Percentiles rank a stretch among this genome's conserved stretches.
Conservation (phyloP, 75 land plant species). For the Larix kaempferi region DNA sequence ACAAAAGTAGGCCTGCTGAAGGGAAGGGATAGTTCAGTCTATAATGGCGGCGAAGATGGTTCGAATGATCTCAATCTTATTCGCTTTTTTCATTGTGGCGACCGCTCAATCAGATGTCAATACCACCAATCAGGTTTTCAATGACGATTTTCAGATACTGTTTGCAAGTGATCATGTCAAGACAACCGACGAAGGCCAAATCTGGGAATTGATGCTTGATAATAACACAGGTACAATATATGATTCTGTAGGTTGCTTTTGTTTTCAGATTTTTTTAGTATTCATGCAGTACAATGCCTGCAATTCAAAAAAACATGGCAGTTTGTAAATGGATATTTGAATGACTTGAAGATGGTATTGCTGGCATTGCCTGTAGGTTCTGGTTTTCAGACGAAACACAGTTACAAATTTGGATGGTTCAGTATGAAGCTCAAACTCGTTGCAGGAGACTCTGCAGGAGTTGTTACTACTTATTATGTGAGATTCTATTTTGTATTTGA, state of each 20-base stretch:
- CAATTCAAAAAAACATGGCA: too few relatives aligned
- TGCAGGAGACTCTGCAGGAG: slow-evolving; percentile 80
- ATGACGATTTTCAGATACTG: slow-evolving; percentile 45
- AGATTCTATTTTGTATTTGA: background rate
- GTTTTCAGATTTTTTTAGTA: too few relatives aligned
- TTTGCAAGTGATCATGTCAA: slow-evolving; percentile 56
- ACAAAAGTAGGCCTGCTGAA: too few relatives aligned
- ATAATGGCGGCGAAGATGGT: too few relatives aligned
- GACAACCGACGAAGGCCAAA: slow-evolving; percentile 61
- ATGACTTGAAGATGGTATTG: too few relatives aligned
- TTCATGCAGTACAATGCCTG: too few relatives aligned
- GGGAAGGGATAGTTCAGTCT: too few relatives aligned
- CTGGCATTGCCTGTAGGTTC: slow-evolving; percentile 35
- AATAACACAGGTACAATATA: slow-evolving; percentile 49
- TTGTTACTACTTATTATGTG: slow-evolving; percentile 84
- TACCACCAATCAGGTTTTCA: slow-evolving; percentile 18
- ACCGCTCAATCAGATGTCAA: background rate
- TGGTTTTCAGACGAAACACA: slow-evolving; percentile 67
- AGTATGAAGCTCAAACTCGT: slow-evolving; percentile 89
- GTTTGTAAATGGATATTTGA: too few relatives aligned
- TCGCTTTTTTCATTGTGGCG: background rate
- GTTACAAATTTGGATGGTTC: slow-evolving; percentile 80
- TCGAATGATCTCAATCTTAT: background rate
- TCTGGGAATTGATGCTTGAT: slow-evolving; percentile 62
- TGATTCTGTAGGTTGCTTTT: too few relatives aligned